Evolutionary conservation across 1,284 basidiomycete species (phyloP).

Genomic region (Hortiboletus rubellus): DNA sequence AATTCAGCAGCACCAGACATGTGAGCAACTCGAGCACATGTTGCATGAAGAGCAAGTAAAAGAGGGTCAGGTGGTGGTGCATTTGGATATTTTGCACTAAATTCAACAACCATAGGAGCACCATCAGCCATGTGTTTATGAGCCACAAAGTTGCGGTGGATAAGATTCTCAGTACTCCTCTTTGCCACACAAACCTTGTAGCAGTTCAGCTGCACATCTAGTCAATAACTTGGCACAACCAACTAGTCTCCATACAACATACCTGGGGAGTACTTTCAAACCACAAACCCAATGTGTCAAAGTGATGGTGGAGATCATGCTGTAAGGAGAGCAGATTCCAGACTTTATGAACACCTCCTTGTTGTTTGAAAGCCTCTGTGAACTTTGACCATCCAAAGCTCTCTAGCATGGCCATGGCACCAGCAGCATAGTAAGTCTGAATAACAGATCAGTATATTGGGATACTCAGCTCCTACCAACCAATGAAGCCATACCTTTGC

Average conservation of each 20-base stretch:
- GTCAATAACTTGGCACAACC: neutral
- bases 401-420: too few species aligned
- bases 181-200: neutral
- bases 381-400: too few species aligned
- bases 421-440: too few species aligned
- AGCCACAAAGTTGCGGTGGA: too few species aligned
- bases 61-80: neutral
- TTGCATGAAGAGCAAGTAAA: conserved; percentile 5
- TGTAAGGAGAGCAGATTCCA: neutral
- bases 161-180: too few species aligned
- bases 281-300: neutral
- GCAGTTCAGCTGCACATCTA: neutral
- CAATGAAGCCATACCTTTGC: too few species aligned
- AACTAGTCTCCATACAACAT: neutral
- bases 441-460: too few species aligned
- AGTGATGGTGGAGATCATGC: neutral
- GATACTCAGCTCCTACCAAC: too few species aligned
- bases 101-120: neutral
- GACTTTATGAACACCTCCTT: neutral
- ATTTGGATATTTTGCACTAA: neutral
- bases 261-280: neutral
- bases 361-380: too few species aligned
- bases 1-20: neutral
- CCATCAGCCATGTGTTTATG: neutral
- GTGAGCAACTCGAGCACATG: neutral